Evolutionary conservation across 2,329 filamentous ascomycete species (phyloP).

Genomic region (Dothideomycetes sp.): DNA sequence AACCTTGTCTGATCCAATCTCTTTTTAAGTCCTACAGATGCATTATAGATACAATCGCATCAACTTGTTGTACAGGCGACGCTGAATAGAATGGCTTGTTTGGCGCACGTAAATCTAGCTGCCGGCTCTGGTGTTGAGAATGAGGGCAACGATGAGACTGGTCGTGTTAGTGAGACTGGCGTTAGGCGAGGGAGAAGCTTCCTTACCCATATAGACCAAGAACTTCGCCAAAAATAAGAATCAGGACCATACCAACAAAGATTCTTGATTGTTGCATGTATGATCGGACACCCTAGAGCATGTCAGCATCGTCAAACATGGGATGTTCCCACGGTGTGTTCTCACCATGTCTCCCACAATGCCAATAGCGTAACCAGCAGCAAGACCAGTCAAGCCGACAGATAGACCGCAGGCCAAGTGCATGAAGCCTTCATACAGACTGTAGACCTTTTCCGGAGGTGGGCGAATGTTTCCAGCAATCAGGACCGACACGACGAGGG

Average conservation of each 20-base stretch:
- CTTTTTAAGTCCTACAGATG: background rate
- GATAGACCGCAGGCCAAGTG: constrained; percentile 84
- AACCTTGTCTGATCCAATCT: background rate
- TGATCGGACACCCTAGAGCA: constrained; percentile 60
- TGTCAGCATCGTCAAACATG: background rate
- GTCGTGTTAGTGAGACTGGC: background rate
- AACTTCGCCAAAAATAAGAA: constrained; percentile 97
- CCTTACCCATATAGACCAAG: constrained; percentile 88
- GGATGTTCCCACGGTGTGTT: constrained; percentile 5
- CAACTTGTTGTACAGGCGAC: too few relatives aligned
- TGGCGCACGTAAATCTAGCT: constrained; percentile 34
- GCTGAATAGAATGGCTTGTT: too few relatives aligned
- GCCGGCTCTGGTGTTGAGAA: constrained; percentile 79
- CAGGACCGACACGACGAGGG: constrained; percentile 89
- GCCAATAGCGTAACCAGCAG: constrained; percentile 92
- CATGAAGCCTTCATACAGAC: constrained; percentile 85
- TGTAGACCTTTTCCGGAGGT: constrained; percentile 58
- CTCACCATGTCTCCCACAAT: constrained; percentile 81
- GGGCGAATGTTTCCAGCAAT: constrained; percentile 84
- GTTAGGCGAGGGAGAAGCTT: background rate
- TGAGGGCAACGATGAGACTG: constrained; percentile 84
- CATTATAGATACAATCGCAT: too few relatives aligned
- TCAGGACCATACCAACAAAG: constrained; percentile 97
- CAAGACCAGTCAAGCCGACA: constrained; percentile 83
- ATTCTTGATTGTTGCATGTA: constrained; percentile 96